Percentiles rank a stretch among this genome's conserved stretches.
phyloP scores from a whole-genome alignment of 177 flowering plant species.

The Vitis hybrid region DNA sequence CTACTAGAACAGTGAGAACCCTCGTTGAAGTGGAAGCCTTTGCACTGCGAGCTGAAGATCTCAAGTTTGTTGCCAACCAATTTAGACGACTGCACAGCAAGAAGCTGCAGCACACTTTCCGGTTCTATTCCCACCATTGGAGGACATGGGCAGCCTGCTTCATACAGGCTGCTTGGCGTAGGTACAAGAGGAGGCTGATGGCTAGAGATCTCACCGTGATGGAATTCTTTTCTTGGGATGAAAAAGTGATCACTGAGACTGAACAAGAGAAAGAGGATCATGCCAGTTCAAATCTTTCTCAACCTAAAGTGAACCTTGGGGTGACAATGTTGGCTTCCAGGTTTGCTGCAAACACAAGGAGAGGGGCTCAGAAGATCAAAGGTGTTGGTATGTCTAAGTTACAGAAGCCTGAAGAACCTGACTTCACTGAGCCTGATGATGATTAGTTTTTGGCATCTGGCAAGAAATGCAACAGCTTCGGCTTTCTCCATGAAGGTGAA shows the following conservation, averaged over 20 bases:
- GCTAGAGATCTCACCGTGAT: conserved; percentile 40
- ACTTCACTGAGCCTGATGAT: conserved; percentile 56
- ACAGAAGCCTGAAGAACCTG: conserved; percentile 82
- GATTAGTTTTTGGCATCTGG: conserved; percentile 21
- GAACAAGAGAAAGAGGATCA: conserved; percentile 33
- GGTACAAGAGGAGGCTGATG: conserved; percentile 56
- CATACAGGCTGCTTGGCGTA: conserved; percentile 93
- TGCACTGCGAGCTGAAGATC: conserved; percentile 85
- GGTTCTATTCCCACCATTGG: conserved; percentile 94
- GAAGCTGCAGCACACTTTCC: conserved; percentile 86
- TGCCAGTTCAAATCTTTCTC: conserved; percentile 26
- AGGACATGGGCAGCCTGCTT: conserved; percentile 98
- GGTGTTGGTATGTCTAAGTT: conserved; percentile 43
- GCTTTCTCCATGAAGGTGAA: background rate
- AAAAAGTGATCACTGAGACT: conserved; percentile 25
- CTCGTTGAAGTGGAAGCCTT: conserved; percentile 90
- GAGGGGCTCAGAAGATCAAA: conserved; percentile 62
- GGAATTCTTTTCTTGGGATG: conserved; percentile 47
- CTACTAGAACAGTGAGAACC: conserved; percentile 84
- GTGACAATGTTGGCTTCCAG: conserved; percentile 70
- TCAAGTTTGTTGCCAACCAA: conserved; percentile 91
- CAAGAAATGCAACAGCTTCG: background rate
- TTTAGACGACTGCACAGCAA: conserved; percentile 89
- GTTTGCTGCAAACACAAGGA: conserved; percentile 77
- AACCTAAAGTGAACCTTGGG: conserved; percentile 41